Conservation (phyloP, 805 yeast species). For the Ogataea corticis region DNA sequence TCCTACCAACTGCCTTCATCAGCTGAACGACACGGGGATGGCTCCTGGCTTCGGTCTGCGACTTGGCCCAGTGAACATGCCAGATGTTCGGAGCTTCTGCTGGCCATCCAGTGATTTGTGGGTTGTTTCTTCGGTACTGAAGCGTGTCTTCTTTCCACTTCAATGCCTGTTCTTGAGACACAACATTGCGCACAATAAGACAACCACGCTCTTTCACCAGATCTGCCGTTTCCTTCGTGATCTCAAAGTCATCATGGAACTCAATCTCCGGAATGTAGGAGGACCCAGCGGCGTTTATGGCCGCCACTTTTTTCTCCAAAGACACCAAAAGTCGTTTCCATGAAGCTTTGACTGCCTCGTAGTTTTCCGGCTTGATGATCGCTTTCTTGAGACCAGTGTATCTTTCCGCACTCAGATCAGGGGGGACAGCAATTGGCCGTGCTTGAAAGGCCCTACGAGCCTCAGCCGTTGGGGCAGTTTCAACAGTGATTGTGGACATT, state of each 20-base stretch:
- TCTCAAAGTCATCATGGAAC: slow-evolving; percentile 17
- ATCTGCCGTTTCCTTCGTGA: slow-evolving; percentile 6
- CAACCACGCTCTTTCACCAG: slow-evolving; percentile 28
- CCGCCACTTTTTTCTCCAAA: slow-evolving; percentile 23
- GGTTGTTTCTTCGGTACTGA: slow-evolving; percentile 30
- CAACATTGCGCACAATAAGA: slow-evolving; percentile 34
- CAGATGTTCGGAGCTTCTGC: slow-evolving; percentile 30
- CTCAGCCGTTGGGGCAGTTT: background rate
- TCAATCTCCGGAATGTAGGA: slow-evolving; percentile 27
- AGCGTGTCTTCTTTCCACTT: slow-evolving; percentile 22
- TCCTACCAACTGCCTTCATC: slow-evolving; percentile 20
- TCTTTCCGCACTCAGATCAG: slow-evolving; percentile 12
- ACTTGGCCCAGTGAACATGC: slow-evolving; percentile 41
- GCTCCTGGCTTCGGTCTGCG: slow-evolving; percentile 41
- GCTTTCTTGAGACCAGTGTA: slow-evolving; percentile 17
- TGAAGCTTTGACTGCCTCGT: slow-evolving; percentile 29
- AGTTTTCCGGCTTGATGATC: slow-evolving; percentile 29
- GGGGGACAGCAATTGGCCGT: slow-evolving; percentile 4
- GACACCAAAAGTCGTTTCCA: slow-evolving; percentile 33
- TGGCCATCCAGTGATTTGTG: slow-evolving; percentile 30
- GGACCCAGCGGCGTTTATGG: slow-evolving; percentile 27
- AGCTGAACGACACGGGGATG: slow-evolving; percentile 37
- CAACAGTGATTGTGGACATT: too few species aligned
- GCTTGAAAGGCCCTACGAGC: background rate
- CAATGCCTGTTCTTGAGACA: slow-evolving; percentile 29